Evolutionary conservation across 2,329 filamentous ascomycete species (phyloP), one percentile per base, ranked within the genome.

Genomic region (Phialophora verrucosa): DNA sequence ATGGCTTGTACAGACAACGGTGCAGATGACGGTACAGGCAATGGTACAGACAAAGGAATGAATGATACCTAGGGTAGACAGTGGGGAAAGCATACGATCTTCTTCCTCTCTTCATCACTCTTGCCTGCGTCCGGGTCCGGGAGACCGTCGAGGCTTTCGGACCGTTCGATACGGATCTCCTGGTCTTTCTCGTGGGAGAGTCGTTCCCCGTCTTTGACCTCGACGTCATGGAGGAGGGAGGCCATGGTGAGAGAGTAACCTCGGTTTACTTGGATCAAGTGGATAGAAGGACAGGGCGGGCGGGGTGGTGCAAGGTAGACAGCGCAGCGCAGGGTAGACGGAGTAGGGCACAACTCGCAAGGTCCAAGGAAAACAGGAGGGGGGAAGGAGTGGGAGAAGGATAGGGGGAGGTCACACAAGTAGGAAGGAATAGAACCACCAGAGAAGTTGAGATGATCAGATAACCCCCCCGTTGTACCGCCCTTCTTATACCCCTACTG

Each of bases 121-220:
- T 90, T 78, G 8, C 87, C 87, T 49, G 84, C 87, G 76, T 92
- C 90, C 0, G 86, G 86, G 72, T 89, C 86, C 12, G 74, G 72
- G 1, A 74, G 73, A 10, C 54, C 63, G 61, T 59, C 44, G 1
- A 70, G 51, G 51, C 53, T 55, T 23, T 69, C 66, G 10, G 53
- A 54, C 17, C 66, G 60, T 42, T 69, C 63, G 35, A 66, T 56
- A 10, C 44, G 53, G 31, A 62, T 35, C 17, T 62, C 63, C 14
- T 12, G 17, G 20, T 65, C 63, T 50, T 68, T 68, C n/a, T 57
- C 54, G 25, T 51, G 49, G 0, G 49, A 51, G 23, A 20, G 17
- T 3, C 23, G 23, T 10, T 17, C 20, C 25, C 20, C 20, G 23
- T 51, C 49, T 14, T 51, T 23, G 49, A 29, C 20, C 49, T 51